Percentiles rank a stretch among this genome's conserved stretches.
These are phyloP conservation scores for Saccharomycopsis oosterbeekiorum DNA, from an alignment of 805 yeast species.

Conservation along the genomic window DNA sequence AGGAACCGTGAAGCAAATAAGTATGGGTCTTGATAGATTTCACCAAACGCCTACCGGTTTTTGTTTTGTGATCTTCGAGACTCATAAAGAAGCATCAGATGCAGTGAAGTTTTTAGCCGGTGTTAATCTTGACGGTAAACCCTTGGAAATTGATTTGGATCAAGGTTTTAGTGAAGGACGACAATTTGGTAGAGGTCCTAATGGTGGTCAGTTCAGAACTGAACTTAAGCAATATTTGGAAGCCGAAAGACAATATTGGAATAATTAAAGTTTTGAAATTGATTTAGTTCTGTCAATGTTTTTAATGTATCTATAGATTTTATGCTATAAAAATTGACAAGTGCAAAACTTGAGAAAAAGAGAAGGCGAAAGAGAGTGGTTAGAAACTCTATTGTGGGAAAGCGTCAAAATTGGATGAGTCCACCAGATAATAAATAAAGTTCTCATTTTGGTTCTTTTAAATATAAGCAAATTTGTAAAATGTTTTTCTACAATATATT, in stretches of 20 bases:
- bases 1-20: constrained; percentile 68
- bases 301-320: not conserved
- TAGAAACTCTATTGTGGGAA: too few relatives aligned
- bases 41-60: constrained; percentile 94
- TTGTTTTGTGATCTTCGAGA: constrained; percentile 76
- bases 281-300: not conserved
- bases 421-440: too few relatives aligned
- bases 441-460: too few relatives aligned
- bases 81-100: constrained; percentile 62
- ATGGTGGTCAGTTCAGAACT: constrained; percentile 86
- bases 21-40: constrained; percentile 91
- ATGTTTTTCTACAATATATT: too few relatives aligned
- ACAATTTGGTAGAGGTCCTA: constrained; percentile 87
- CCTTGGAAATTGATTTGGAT: constrained; percentile 80
- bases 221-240: constrained; percentile 29
- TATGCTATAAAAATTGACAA: too few relatives aligned
- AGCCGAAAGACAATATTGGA: not conserved
- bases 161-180: constrained; percentile 95
- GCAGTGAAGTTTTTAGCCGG: constrained; percentile 76
- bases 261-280: not conserved
- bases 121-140: constrained; percentile 76
- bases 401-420: too few relatives aligned
- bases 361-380: too few relatives aligned
- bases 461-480: too few relatives aligned
- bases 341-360: too few relatives aligned